These are phyloP conservation scores for Penicillium italicum DNA, from an alignment of 2,329 filamentous ascomycete genomes.

Conservation along the genomic window DNA sequence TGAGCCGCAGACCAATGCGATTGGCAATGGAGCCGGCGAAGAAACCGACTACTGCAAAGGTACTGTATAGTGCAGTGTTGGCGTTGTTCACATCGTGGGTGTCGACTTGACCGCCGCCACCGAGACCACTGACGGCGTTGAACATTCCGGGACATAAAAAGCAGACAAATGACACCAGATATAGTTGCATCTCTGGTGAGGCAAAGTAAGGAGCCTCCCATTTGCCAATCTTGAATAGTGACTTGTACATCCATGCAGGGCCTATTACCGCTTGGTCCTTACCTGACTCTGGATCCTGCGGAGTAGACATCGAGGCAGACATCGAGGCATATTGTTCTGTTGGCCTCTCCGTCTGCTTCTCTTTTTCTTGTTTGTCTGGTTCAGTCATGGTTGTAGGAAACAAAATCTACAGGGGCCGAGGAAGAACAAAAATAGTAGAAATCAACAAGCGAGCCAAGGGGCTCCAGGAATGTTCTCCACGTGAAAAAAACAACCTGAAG, in stretches of 20 bases:
- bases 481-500: slow-evolving; percentile 3
- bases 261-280: slow-evolving; percentile 27
- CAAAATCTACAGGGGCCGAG: neutral
- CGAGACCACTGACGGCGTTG: slow-evolving; percentile 64
- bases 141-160: slow-evolving; percentile 72
- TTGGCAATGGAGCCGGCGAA: slow-evolving; percentile 54
- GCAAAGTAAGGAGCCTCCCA: slow-evolving; percentile 64
- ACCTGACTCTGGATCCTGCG: slow-evolving; percentile 24
- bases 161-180: slow-evolving; percentile 68
- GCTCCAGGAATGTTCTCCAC: slow-evolving; percentile 5
- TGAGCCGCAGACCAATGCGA: slow-evolving; percentile 43
- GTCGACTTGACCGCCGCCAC: slow-evolving; percentile 60
- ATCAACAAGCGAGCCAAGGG: slow-evolving; percentile 7
- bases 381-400: slow-evolving; percentile 14
- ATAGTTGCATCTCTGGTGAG: slow-evolving; percentile 67
- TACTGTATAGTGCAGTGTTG: slow-evolving; percentile 68
- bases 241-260: slow-evolving; percentile 64
- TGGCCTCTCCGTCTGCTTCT: slow-evolving; percentile 11
- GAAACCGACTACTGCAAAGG: slow-evolving; percentile 64
- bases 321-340: slow-evolving; percentile 31
- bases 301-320: slow-evolving; percentile 1
- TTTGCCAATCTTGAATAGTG: slow-evolving; percentile 51
- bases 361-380: slow-evolving; percentile 10
- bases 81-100: slow-evolving; percentile 60
- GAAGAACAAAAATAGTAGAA: neutral